Evolutionary conservation across 371 early-diverging fungal genomes (phyloP).

Genomic region (Coemansia linderi): DNA sequence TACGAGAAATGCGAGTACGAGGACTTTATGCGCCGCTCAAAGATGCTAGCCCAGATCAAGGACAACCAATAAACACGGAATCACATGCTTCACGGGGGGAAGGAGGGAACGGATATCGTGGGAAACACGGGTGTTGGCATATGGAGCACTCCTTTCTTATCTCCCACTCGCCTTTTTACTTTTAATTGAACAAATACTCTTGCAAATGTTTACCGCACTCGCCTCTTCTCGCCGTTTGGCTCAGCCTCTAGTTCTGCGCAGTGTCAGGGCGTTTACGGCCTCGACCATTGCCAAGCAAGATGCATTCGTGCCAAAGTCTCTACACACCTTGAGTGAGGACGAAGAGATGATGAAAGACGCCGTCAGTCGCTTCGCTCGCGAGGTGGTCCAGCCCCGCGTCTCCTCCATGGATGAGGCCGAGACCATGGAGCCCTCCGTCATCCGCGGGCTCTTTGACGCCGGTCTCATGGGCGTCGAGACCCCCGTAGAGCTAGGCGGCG

Average conservation of each 20-base stretch:
- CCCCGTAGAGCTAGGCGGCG: constrained; percentile 76
- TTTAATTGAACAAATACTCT: neutral
- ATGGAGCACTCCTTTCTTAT: neutral
- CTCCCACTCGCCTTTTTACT: neutral
- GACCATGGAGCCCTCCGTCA: constrained; percentile 71
- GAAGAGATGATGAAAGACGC: constrained; percentile 74
- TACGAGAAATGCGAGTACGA: constrained; percentile 96
- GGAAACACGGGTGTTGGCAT: neutral
- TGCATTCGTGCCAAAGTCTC: constrained; percentile 56
- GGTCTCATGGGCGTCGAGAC: constrained; percentile 97
- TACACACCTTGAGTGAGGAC: constrained; percentile 80
- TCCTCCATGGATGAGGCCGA: constrained; percentile 93
- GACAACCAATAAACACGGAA: constrained; percentile 2
- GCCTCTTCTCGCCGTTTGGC: neutral
- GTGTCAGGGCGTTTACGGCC: constrained; percentile 10
- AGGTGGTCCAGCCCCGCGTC: constrained; percentile 85
- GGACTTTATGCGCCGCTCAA: constrained; percentile 62
- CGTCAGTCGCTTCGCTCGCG: constrained; percentile 87
- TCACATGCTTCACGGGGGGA: neutral
- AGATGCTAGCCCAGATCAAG: constrained; percentile 54
- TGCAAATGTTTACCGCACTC: neutral
- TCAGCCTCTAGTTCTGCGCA: constrained; percentile 9
- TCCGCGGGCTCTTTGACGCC: constrained; percentile 83
- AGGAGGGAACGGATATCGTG: neutral
- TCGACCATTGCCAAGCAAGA: neutral